Base-by-base conservation (phyloP, 768 basidiomycete species). In the Pleurotus sapidus region DNA sequence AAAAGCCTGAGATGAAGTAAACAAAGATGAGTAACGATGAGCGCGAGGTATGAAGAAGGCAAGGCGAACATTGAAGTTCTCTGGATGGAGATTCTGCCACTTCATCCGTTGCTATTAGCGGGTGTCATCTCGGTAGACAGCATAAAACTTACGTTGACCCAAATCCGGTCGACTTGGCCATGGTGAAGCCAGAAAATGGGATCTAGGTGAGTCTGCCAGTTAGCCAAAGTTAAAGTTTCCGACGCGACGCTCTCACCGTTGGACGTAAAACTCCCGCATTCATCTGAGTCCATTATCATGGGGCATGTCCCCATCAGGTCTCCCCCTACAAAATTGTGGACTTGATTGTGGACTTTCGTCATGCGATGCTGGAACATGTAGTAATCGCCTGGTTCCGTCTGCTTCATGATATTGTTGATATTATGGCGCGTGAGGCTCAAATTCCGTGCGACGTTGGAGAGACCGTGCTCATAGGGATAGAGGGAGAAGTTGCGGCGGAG, bases 251-350 rank as follows among this genome's bases (percentile, higher is more conserved):
- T 56, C 59, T 49, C 12, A 39, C 59, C 59, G 34, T 59, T 59
- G 5, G 59, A 47, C 30, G 59, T 56, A 17, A 59, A 59, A 5
- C 46, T 53, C 14, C 53, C 50, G 20, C 55, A 49, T 47, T 55
- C 55, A 7, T 40, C 43, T 1, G 15, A 8, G 15, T 48, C 53
- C 51, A 38, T 20, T 12, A 40, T n/a, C 39, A 30, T 49, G 7
- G 60, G 60, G 49, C 60, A 61, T 18, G 46, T 46, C 30, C 60
- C 60, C 24, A 55, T 54, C 58, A 61, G 30, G 40, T 61, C 60
- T 7, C 60, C 60, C 6, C 60, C 60, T 18, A 61, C 55, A 47
- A 61, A 59, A 45, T 61, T 61, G 46, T 61, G 60, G 4, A 61
- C 23, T 34, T 59, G 58, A 23, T 59, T 45, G 46, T 61, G 60